Percentiles rank a stretch among this genome's conserved stretches.
Evolutionary conservation across 352 stramenopile species (phyloP).

Genomic region (Phytophthora fragariae): DNA sequence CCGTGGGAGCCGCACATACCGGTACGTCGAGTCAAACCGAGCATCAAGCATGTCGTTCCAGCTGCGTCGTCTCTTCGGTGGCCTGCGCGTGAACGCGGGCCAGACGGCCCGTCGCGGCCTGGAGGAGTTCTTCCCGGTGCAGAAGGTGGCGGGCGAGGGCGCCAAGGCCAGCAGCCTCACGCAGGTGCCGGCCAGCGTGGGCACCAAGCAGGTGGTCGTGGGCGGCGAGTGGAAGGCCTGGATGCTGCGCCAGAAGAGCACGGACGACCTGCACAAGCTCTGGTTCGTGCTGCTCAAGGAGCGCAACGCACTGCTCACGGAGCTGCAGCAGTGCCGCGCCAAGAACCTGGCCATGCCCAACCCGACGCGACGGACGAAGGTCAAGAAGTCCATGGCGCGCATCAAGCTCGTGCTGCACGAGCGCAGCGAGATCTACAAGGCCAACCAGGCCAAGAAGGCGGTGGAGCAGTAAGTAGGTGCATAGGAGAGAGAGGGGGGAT

Average conservation of each 20-base stretch:
- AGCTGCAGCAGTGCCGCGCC: constrained; percentile 83
- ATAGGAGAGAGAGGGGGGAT: constrained; percentile 12
- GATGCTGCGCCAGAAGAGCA: constrained; percentile 98
- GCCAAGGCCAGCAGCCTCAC: constrained; percentile 58
- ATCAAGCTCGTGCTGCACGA: constrained; percentile 91
- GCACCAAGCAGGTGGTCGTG: constrained; percentile 64
- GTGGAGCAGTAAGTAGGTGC: constrained; percentile 25
- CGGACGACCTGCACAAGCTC: constrained; percentile 98
- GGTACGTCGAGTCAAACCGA: background rate
- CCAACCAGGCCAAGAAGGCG: constrained; percentile 69
- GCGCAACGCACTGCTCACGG: constrained; percentile 97
- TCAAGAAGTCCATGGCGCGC: constrained; percentile 89
- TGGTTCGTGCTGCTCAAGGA: constrained; percentile 99
- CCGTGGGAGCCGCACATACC: constrained; percentile 12
- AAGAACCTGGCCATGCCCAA: constrained; percentile 86
- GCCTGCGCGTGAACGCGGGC: constrained; percentile 53
- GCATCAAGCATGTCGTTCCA: constrained; percentile 57
- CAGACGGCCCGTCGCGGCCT: constrained; percentile 58
- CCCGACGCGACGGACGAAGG: constrained; percentile 79
- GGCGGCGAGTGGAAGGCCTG: constrained; percentile 95
- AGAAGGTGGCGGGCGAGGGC: constrained; percentile 54
- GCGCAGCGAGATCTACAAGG: constrained; percentile 79
- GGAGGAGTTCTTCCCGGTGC: constrained; percentile 80
- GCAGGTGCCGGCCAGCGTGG: constrained; percentile 72
- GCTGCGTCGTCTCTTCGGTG: constrained; percentile 74